Conservation (phyloP, 2,329 filamentous ascomycete genomes). For the Fusarium bulbicola region DNA sequence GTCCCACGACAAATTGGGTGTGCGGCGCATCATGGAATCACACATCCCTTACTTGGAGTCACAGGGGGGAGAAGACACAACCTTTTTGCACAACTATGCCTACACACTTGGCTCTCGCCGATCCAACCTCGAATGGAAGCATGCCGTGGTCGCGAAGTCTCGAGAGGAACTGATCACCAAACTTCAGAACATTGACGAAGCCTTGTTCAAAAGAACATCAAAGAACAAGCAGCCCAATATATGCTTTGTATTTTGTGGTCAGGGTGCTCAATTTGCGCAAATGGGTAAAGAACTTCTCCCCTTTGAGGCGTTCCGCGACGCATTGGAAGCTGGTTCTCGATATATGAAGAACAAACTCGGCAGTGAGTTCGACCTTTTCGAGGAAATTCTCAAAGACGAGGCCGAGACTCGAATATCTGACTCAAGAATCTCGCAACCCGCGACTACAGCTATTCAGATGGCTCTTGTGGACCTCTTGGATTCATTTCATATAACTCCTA, state of each 20-base stretch:
- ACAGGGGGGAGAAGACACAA: neutral
- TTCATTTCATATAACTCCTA: conserved; percentile 46
- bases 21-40: conserved; percentile 48
- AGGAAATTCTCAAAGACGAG: conserved; percentile 47
- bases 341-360: conserved; percentile 45
- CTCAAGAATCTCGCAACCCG: conserved; percentile 52
- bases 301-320: conserved; percentile 53
- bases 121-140: conserved; percentile 56
- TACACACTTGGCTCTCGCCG: conserved; percentile 58
- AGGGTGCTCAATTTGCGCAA: conserved; percentile 54
- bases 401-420: conserved; percentile 44
- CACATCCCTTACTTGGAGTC: conserved; percentile 47
- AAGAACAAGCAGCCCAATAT: conserved; percentile 44
- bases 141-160: conserved; percentile 49
- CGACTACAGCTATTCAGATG: conserved; percentile 54
- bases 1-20: conserved; percentile 53
- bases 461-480: conserved; percentile 53
- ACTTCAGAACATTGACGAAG: conserved; percentile 34
- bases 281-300: conserved; percentile 55
- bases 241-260: conserved; percentile 56
- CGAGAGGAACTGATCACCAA: conserved; percentile 46
- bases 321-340: conserved; percentile 47
- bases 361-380: conserved; percentile 47
- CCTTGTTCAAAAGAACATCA: conserved; percentile 36
- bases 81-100: conserved; percentile 52